Percentiles rank a stretch among this genome's conserved stretches.
phyloP scores from a whole-genome alignment of 2,329 filamentous ascomycete species.

The Sphaerostilbella broomeana region DNA sequence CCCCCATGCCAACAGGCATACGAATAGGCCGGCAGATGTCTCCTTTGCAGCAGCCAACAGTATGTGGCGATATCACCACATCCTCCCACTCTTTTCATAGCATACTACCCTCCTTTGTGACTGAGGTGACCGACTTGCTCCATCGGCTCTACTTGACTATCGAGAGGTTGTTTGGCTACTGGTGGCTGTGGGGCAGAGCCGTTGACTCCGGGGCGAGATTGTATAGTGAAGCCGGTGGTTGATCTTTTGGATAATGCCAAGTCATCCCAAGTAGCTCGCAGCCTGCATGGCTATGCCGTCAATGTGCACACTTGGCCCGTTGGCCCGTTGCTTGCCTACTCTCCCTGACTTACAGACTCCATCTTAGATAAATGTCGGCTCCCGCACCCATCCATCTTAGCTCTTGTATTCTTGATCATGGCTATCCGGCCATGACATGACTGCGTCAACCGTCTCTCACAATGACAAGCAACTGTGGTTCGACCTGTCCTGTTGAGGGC shows the following conservation, averaged over 20 bases:
- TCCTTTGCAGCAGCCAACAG: too few species aligned
- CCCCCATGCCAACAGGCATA: neutral
- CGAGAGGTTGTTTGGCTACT: slow-evolving; percentile 3
- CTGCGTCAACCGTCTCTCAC: slow-evolving; percentile 17
- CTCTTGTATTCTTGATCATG: slow-evolving; percentile 7
- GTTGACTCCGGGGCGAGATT: slow-evolving; percentile 1
- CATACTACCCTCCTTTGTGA: neutral
- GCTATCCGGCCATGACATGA: slow-evolving; percentile 21
- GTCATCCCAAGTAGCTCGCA: too few species aligned
- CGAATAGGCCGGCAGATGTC: neutral
- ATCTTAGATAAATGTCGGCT: slow-evolving; percentile 8
- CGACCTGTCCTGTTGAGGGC: slow-evolving; percentile 28
- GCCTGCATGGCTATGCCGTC: neutral
- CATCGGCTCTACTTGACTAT: too few species aligned
- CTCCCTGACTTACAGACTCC: neutral
- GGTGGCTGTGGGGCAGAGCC: slow-evolving; percentile 3
- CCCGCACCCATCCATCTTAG: slow-evolving; percentile 1
- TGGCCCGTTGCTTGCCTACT: neutral
- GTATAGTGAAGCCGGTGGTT: slow-evolving; percentile 1
- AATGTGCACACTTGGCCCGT: neutral
- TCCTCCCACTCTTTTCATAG: neutral
- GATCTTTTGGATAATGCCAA: too few species aligned
- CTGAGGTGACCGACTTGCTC: neutral
- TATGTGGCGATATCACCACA: slow-evolving; percentile 1
- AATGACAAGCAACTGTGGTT: slow-evolving; percentile 32